Percentiles rank a stretch among this genome's conserved stretches.
Evolutionary conservation across 257 asterid genomes (phyloP).

Genomic region (Capsicum baccatum): DNA sequence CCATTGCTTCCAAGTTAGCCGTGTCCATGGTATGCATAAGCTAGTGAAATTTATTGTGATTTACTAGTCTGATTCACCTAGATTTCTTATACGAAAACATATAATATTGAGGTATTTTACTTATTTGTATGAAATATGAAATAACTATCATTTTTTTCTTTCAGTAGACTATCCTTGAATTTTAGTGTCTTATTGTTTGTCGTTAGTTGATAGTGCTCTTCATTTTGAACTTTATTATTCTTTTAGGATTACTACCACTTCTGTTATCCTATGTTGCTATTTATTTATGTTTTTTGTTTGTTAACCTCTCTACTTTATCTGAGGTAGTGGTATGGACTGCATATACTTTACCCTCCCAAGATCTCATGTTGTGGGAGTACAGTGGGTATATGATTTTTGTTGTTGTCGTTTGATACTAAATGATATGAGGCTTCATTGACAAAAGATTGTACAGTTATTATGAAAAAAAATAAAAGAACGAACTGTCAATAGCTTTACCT

Average conservation of each 20-base stretch:
- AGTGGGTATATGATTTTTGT: no score
- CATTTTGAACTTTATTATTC: neutral
- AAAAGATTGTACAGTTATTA: no score
- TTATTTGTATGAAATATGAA: neutral
- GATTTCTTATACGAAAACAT: neutral
- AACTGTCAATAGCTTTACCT: no score
- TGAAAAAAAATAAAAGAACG: no score
- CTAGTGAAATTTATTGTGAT: neutral
- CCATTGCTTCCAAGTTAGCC: conserved; percentile 69
- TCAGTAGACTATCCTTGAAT: neutral
- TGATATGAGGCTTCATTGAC: neutral
- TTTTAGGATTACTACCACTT: neutral
- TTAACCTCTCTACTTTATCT: no score
- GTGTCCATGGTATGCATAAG: conserved; percentile 51
- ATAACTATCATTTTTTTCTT: neutral
- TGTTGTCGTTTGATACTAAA: neutral
- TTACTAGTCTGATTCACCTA: conserved; percentile 1
- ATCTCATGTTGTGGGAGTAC: no score
- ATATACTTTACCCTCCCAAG: no score
- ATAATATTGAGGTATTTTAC: neutral
- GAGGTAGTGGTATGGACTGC: no score
- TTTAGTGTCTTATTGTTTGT: neutral
- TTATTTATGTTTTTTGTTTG: no score
- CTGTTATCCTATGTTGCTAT: no score
- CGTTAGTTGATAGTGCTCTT: neutral